Percentiles rank a stretch among this genome's conserved stretches.
These are phyloP conservation scores for Paraphoma chrysanthemicola DNA, from an alignment of 2,329 filamentous ascomycete genomes.

Conservation along the genomic window DNA sequence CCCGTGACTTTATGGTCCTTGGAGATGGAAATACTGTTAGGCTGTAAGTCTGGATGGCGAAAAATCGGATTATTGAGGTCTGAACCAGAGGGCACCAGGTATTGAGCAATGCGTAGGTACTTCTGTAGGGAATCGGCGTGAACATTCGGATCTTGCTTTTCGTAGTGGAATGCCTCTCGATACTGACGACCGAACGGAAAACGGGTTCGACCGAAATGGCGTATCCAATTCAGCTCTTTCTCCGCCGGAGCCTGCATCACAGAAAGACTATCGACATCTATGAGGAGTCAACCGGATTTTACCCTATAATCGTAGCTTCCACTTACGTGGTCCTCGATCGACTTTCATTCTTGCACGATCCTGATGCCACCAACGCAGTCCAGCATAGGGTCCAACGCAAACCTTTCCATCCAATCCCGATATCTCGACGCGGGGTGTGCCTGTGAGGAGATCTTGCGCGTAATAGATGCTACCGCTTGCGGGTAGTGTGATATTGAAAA, in stretches of 20 bases:
- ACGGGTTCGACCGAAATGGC: conserved; percentile 20
- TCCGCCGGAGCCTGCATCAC: conserved; percentile 27
- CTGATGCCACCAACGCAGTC: conserved; percentile 25
- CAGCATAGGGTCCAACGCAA: conserved; percentile 29
- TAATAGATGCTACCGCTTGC: conserved; percentile 2
- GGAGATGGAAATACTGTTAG: conserved; percentile 44
- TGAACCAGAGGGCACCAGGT: conserved; percentile 27
- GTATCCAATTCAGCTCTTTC: conserved; percentile 35
- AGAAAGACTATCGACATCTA: conserved; percentile 19
- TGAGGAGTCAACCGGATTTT: conserved; percentile 1
- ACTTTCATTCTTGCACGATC: conserved; percentile 21
- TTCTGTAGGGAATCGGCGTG: conserved; percentile 21
- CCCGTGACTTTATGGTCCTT: conserved; percentile 41
- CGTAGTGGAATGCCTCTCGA: conserved; percentile 27
- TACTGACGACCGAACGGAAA: conserved; percentile 27
- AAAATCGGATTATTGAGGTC: conserved; percentile 28
- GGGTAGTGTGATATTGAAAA: neutral
- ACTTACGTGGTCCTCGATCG: conserved; percentile 34
- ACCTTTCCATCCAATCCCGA: conserved; percentile 15
- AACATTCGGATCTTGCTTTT: conserved; percentile 26
- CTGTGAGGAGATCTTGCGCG: too few species aligned
- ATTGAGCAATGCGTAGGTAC: conserved; percentile 21
- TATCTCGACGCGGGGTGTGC: conserved; percentile 1
- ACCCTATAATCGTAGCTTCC: neutral
- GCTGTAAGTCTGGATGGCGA: conserved; percentile 46